phyloP scores from a whole-genome alignment of 495 filamentous ascomycete genomes.

The Aspergillus conjunctus region DNA sequence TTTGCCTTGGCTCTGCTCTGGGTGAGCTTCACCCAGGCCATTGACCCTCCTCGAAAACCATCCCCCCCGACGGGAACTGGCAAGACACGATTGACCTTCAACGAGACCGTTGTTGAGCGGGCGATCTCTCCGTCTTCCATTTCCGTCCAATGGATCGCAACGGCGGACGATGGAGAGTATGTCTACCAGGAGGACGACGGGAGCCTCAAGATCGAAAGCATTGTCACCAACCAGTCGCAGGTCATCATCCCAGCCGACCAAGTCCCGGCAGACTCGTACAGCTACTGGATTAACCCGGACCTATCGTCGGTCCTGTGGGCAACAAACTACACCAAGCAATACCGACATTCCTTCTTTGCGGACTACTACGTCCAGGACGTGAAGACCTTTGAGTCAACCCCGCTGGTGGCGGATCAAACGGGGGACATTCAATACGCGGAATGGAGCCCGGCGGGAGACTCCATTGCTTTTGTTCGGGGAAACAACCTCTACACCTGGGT shows the following conservation, averaged over 20 bases:
- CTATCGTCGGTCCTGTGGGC: constrained; percentile 27
- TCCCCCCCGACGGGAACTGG: constrained; percentile 14
- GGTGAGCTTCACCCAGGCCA: constrained; percentile 17
- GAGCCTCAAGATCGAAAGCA: constrained; percentile 24
- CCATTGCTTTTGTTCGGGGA: constrained; percentile 26
- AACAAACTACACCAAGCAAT: constrained; percentile 27
- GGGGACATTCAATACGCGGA: constrained; percentile 26
- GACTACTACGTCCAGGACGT: constrained; percentile 30
- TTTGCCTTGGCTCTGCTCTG: not conserved
- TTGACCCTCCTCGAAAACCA: constrained; percentile 15
- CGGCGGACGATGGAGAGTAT: constrained; percentile 22
- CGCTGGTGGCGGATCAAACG: constrained; percentile 18
- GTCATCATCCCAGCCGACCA: constrained; percentile 22
- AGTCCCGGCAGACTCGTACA: constrained; percentile 13
- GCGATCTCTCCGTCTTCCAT: constrained; percentile 20
- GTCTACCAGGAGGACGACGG: constrained; percentile 22
- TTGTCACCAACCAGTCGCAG: constrained; percentile 25
- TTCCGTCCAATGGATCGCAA: constrained; percentile 25
- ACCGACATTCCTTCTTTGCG: constrained; percentile 27
- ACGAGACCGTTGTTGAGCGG: constrained; percentile 20
- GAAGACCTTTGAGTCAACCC: constrained; percentile 14
- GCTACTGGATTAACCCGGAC: constrained; percentile 25
- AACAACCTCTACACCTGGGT: constrained; percentile 25
- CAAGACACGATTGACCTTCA: constrained; percentile 23
- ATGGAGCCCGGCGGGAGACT: constrained; percentile 22